These are phyloP conservation scores for Boletellus sp. DNA, from an alignment of 768 basidiomycete species.

Conservation along the genomic window DNA sequence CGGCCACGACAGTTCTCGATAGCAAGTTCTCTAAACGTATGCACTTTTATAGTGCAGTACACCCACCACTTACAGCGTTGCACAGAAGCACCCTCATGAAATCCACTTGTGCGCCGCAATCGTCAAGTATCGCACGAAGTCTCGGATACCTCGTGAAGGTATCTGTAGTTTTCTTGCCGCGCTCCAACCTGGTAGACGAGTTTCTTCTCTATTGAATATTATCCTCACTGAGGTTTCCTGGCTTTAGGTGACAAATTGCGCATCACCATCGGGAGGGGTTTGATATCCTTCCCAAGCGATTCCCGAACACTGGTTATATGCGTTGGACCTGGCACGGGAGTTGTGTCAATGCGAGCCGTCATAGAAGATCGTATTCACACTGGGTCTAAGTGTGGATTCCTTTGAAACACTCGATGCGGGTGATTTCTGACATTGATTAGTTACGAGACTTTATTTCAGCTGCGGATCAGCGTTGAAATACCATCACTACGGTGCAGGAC, in stretches of 20 bases:
- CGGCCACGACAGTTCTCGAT: slow-evolving; percentile 91
- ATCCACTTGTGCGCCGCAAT: slow-evolving; percentile 90
- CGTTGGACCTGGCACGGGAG: slow-evolving; percentile 90
- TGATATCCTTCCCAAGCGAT: slow-evolving; percentile 55
- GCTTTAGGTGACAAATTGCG: slow-evolving; percentile 54
- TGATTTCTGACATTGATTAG: slow-evolving; percentile 33
- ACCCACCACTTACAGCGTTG: not conserved
- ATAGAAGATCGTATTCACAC: slow-evolving; percentile 68
- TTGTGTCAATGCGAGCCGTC: slow-evolving; percentile 88
- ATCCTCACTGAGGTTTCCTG: not conserved
- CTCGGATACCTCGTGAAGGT: slow-evolving; percentile 75
- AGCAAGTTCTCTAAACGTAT: slow-evolving; percentile 63
- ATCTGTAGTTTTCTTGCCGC: slow-evolving; percentile 73
- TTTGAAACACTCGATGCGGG: not conserved
- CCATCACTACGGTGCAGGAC: slow-evolving; percentile 74
- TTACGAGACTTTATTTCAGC: slow-evolving; percentile 86
- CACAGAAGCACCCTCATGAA: slow-evolving; percentile 54
- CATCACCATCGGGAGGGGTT: slow-evolving; percentile 61
- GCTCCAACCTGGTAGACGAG: slow-evolving; percentile 51
- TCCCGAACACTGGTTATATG: slow-evolving; percentile 67
- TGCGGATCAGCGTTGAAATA: slow-evolving; percentile 76
- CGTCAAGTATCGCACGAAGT: slow-evolving; percentile 81
- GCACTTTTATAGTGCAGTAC: not conserved
- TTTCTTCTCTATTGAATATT: not conserved
- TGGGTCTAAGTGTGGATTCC: slow-evolving; percentile 49